Conservation (phyloP, 495 filamentous ascomycete species). For the Penicillium longicatenatum region DNA sequence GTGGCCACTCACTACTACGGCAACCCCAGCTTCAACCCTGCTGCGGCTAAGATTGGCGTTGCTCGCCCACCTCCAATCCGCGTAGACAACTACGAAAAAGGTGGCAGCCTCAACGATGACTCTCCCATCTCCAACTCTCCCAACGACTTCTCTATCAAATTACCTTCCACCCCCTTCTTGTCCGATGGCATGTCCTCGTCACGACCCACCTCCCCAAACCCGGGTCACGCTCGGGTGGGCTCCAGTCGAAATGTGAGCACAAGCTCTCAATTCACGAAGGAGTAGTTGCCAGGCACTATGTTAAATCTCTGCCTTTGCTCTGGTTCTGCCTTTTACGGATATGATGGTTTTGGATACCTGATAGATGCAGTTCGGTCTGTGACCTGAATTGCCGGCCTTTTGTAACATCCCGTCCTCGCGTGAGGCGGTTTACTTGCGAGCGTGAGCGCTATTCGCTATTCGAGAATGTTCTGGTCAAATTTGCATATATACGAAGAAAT, state of each 20-base stretch:
- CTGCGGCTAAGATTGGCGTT: conserved; percentile 48
- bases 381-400: conserved; percentile 1
- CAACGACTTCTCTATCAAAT: conserved; percentile 55
- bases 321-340: too few species aligned
- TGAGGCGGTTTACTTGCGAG: conserved; percentile 14
- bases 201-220: conserved; percentile 62
- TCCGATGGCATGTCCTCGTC: conserved; percentile 62
- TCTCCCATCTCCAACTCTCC: conserved; percentile 41
- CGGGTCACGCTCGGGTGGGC: conserved; percentile 51
- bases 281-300: conserved; percentile 15
- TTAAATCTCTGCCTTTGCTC: not conserved
- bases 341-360: too few species aligned
- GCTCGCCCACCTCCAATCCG: conserved; percentile 70
- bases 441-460: conserved; percentile 1
- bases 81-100: conserved; percentile 75
- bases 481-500: conserved; percentile 38
- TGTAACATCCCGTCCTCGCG: conserved; percentile 8
- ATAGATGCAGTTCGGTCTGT: conserved; percentile 16
- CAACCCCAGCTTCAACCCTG: conserved; percentile 33
- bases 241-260: conserved; percentile 35
- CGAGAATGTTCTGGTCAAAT: conserved; percentile 20
- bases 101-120: conserved; percentile 46
- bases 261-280: conserved; percentile 37
- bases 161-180: conserved; percentile 52
- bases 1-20: conserved; percentile 85